These are phyloP conservation scores for Colletotrichum tropicale DNA, from an alignment of 2,329 filamentous ascomycete species.

Conservation along the genomic window DNA sequence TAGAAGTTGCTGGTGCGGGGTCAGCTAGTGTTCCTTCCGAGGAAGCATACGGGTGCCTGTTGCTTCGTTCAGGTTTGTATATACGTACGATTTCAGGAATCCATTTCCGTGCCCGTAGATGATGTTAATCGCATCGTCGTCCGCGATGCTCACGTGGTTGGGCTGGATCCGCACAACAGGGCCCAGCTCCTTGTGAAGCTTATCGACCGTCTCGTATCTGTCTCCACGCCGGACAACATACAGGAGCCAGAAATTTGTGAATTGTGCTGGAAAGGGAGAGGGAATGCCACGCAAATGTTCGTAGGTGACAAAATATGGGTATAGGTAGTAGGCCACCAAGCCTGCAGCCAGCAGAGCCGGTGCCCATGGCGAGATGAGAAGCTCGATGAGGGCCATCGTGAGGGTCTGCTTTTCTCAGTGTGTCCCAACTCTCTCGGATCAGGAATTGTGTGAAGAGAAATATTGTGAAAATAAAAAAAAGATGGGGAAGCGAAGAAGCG, in stretches of 20 bases:
- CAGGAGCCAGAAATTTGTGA: constrained; percentile 84
- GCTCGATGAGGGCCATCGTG: constrained; percentile 10
- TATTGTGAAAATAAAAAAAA: not conserved
- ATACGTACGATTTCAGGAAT: constrained; percentile 69
- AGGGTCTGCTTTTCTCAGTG: not conserved
- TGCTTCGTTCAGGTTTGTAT: not conserved
- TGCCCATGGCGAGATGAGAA: constrained; percentile 17
- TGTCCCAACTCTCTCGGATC: not conserved
- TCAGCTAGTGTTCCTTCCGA: not conserved
- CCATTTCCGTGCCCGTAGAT: constrained; percentile 85
- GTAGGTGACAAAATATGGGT: constrained; percentile 64
- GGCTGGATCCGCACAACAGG: constrained; percentile 85
- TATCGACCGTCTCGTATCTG: constrained; percentile 69
- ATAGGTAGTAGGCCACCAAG: constrained; percentile 34
- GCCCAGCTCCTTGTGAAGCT: constrained; percentile 76
- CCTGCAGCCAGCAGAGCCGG: constrained; percentile 1
- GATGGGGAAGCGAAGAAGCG: not conserved
- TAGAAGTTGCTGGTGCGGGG: constrained; percentile 73
- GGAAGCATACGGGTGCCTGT: accelerated
- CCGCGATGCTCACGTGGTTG: constrained; percentile 81
- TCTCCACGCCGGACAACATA: constrained; percentile 67
- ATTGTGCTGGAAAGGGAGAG: constrained; percentile 65
- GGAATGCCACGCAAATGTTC: constrained; percentile 58
- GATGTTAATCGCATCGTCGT: constrained; percentile 75
- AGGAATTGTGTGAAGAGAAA: not conserved